A percentile compares a stretch with the other conserved stretches of the same genome.
Conservation (phyloP, 1,284 basidiomycete species). For the Salmacisia buchloeana region DNA sequence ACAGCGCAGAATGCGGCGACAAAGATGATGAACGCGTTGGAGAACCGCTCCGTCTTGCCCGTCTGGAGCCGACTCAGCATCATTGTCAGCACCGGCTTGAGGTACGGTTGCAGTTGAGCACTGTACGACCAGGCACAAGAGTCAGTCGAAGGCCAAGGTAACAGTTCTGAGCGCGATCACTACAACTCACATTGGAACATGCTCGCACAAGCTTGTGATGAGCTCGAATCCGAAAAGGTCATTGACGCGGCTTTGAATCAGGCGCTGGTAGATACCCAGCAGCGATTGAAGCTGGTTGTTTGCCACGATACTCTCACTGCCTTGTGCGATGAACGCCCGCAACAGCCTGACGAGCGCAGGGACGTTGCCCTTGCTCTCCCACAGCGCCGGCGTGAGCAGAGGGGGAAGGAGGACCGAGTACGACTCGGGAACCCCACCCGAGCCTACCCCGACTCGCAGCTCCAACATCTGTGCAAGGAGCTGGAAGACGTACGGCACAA, state of each 20-base stretch:
- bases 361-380: constrained; percentile 93
- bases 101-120: constrained; percentile 62
- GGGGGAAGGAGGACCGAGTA: constrained; percentile 77
- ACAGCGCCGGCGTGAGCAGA: constrained; percentile 76
- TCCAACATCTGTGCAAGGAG: constrained; percentile 93
- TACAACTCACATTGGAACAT: constrained; percentile 68
- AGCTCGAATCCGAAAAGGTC: constrained; percentile 89
- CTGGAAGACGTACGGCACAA: constrained; percentile 95
- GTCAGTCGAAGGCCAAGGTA: background rate
- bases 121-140: constrained; percentile 52
- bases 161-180: background rate
- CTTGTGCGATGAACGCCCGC: constrained; percentile 74
- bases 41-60: constrained; percentile 83
- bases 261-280: constrained; percentile 83
- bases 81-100: constrained; percentile 72
- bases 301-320: constrained; percentile 65
- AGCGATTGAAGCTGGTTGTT: constrained; percentile 71
- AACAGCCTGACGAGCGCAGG: constrained; percentile 86
- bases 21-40: constrained; percentile 76
- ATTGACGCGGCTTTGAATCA: constrained; percentile 81
- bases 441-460: constrained; percentile 58
- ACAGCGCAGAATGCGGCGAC: constrained; percentile 70
- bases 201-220: constrained; percentile 68
- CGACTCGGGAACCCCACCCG: constrained; percentile 60
- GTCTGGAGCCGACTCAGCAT: constrained; percentile 78